phyloP scores from a whole-genome alignment of 495 filamentous ascomycete species.

The Aspergillus sclerotiicarbonarius region DNA sequence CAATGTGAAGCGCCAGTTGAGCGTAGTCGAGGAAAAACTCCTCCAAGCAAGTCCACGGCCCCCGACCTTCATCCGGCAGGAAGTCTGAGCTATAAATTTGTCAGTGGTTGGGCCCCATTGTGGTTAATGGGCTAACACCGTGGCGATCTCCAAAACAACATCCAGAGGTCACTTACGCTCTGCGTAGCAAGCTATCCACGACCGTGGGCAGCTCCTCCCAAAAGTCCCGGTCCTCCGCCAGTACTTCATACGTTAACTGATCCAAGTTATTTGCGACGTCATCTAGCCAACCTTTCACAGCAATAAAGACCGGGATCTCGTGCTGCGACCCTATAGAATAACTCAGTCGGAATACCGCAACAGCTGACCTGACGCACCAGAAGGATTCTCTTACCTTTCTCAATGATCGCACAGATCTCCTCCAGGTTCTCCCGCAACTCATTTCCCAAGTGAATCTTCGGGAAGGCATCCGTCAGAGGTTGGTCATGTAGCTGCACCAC shows the following conservation, averaged over 20 bases:
- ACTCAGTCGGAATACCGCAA: conserved; percentile 12
- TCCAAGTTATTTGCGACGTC: conserved; percentile 29
- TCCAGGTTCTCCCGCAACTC: conserved; percentile 39
- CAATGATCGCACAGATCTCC: conserved; percentile 35
- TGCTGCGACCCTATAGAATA: conserved; percentile 26
- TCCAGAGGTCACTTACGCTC: conserved; percentile 33
- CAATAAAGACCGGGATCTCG: conserved; percentile 24
- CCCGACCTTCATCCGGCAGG: conserved; percentile 27
- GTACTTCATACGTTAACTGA: conserved; percentile 27
- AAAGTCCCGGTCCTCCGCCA: conserved; percentile 44
- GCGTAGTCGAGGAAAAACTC: conserved; percentile 38
- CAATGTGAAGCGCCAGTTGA: conserved; percentile 34
- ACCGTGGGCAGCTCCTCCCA: conserved; percentile 53
- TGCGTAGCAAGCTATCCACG: conserved; percentile 42
- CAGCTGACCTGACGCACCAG: neutral
- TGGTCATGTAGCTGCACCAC: conserved; percentile 37
- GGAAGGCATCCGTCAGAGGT: conserved; percentile 35
- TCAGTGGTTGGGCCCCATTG: conserved; percentile 2
- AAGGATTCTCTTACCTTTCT: conserved; percentile 38
- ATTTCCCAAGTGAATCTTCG: conserved; percentile 25
- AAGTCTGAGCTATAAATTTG: conserved; percentile 27
- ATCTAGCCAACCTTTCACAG: conserved; percentile 38
- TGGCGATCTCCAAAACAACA: neutral
- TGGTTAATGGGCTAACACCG: neutral
- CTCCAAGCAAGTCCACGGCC: conserved; percentile 28